Conservation (phyloP, 2,329 filamentous ascomycete genomes). For the Venturia effusa region DNA sequence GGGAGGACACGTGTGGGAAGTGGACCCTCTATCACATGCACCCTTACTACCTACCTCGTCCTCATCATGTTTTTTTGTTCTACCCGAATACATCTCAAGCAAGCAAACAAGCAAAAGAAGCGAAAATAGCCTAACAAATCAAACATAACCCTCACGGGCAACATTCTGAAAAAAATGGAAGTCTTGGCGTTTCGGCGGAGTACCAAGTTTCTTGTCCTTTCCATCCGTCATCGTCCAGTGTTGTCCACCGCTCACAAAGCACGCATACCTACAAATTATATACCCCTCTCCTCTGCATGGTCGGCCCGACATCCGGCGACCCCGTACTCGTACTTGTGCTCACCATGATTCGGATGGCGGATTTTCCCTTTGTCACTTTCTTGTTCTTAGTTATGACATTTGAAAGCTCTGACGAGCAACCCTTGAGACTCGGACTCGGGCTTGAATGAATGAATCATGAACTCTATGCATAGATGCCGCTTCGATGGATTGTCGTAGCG, state of each 20-base stretch:
- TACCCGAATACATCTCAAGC: neutral
- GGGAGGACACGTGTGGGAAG: neutral
- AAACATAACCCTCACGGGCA: neutral
- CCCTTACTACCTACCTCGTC: neutral
- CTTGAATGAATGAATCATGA: neutral
- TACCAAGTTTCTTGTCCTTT: neutral
- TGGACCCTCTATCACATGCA: neutral
- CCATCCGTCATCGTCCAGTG: neutral
- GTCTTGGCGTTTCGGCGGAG: neutral
- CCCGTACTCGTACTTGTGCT: neutral
- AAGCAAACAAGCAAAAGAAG: neutral
- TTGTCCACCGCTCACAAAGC: neutral
- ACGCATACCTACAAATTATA: neutral
- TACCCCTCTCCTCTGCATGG: neutral
- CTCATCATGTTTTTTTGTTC: neutral
- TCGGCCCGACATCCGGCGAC: neutral
- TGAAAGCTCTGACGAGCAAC: neutral
- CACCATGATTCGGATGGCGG: neutral
- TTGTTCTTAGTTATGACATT: neutral
- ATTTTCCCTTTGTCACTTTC: neutral
- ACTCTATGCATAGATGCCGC: neutral
- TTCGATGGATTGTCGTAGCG: neutral
- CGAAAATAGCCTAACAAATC: neutral
- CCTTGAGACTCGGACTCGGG: neutral
- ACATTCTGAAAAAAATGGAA: neutral